Evolutionary conservation across 1,139 yeast species (phyloP), one percentile per base, ranked within the genome.

Genomic region (Sugiyamaella castrensis): DNA sequence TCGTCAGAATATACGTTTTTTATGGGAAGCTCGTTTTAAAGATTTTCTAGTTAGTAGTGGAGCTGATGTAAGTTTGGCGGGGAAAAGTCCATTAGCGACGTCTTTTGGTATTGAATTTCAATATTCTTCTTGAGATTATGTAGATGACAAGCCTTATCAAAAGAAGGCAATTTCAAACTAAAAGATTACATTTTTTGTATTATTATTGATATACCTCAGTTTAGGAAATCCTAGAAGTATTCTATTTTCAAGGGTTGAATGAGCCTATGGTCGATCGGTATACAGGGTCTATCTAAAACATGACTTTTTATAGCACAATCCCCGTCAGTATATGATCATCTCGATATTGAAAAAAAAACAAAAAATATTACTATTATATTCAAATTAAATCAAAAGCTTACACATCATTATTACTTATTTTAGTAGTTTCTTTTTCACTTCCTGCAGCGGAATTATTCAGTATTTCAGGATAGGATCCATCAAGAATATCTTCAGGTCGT

Each of bases 11-110:
- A 60, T 87, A 8, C 81, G 80, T 52, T 48, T 89, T 5, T 68
- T 87, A 34, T 92, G 98, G 97, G 96, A 87, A 62, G 97, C 98
- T 0, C 76, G 87, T 55, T 79, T 80, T 60, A 82, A 85, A 60
- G 95, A 88, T 45, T 84, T 92, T 60, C 66, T 92, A 46, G 74
- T 91, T 4, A 82, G 89, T 47, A 78, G 92, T 1, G 98, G 98
- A 0, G 75, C 82, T 2, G 80, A 77, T 46, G 56, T 83, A 8
- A 65, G 69, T 47, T 62, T 65, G 36, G 61, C 58, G 7, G 65
- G 63, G 5, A 50, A 53, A 5, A 61, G 55, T 10, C 70, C 74
- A 3, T 62, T 58, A 27, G 52, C 67, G 5, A 56, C 66, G 4
- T 59, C 61, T 7, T 57, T 69, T 40, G 76, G 76, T 3, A 43